Conservation (phyloP, 305 asterid species). For the Petunia hybrid region DNA sequence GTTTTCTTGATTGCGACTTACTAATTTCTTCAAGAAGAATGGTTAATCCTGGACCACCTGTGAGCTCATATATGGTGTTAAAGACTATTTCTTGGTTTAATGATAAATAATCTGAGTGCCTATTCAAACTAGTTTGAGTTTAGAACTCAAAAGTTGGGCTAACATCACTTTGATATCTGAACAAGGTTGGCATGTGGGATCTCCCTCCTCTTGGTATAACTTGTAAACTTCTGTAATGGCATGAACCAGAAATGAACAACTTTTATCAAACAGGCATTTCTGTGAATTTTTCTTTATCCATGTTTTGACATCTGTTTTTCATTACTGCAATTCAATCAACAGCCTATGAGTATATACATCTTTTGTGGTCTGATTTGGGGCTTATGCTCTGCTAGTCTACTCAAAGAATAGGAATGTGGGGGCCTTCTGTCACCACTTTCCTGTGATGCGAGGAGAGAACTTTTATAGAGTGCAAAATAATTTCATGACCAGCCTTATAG, state of each 20-base stretch:
- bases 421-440: conserved; percentile 6
- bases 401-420: no score
- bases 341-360: neutral
- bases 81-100: neutral
- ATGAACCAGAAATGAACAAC: neutral
- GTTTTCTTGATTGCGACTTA: conserved; percentile 23
- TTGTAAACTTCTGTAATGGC: conserved; percentile 6
- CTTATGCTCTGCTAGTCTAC: neutral
- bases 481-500: neutral
- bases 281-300: conserved; percentile 14
- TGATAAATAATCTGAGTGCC: neutral
- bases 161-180: conserved; percentile 24
- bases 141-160: conserved; percentile 13
- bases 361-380: conserved; percentile 14
- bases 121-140: neutral
- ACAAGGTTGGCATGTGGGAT: conserved; percentile 5
- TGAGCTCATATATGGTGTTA: neutral
- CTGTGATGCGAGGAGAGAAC: neutral
- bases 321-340: neutral
- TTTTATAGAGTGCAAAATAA: neutral
- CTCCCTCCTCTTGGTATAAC: neutral
- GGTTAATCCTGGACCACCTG: neutral
- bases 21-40: conserved; percentile 15
- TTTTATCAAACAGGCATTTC: neutral
- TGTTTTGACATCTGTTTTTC: neutral